Conservation (phyloP, 352 stramenopile species). For the Pilasporangium apinafurcum region DNA sequence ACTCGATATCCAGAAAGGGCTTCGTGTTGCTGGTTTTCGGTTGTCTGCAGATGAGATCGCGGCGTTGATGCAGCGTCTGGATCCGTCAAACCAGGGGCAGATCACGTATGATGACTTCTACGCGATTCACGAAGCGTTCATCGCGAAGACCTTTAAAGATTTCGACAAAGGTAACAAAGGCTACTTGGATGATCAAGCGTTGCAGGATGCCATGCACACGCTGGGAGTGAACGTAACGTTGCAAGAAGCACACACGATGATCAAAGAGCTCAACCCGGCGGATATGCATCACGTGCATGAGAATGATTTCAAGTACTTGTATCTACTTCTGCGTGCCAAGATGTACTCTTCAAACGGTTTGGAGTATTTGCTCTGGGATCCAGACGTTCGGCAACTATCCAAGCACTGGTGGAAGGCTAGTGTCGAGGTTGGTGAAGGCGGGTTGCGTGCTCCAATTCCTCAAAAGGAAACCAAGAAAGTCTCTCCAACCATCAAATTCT, state of each 20-base stretch:
- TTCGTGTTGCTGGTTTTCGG: conserved; percentile 54
- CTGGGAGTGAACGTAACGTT: conserved; percentile 68
- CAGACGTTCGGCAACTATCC: conserved; percentile 72
- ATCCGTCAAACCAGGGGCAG: conserved; percentile 60
- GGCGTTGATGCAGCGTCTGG: conserved; percentile 58
- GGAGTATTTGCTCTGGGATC: conserved; percentile 78
- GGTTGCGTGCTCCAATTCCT: conserved; percentile 52
- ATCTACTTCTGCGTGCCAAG: conserved; percentile 69
- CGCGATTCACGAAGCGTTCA: conserved; percentile 70
- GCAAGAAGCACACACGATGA: conserved; percentile 71
- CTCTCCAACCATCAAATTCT: conserved; percentile 68
- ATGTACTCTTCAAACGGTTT: conserved; percentile 66
- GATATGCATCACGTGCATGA: conserved; percentile 65
- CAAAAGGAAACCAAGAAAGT: conserved; percentile 58
- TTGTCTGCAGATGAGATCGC: conserved; percentile 50
- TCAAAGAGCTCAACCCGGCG: conserved; percentile 58
- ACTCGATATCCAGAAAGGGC: conserved; percentile 66
- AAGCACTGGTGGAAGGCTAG: conserved; percentile 86
- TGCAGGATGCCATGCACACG: conserved; percentile 59
- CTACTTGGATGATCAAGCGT: conserved; percentile 54
- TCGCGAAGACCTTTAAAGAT: conserved; percentile 59
- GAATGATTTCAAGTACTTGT: conserved; percentile 79
- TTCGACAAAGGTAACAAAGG: conserved; percentile 68
- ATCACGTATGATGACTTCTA: conserved; percentile 74
- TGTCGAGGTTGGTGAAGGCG: conserved; percentile 74